These are phyloP conservation scores for Cryphonectria parasitica DNA, from an alignment of 2,329 filamentous ascomycete species.

Conservation along the genomic window DNA sequence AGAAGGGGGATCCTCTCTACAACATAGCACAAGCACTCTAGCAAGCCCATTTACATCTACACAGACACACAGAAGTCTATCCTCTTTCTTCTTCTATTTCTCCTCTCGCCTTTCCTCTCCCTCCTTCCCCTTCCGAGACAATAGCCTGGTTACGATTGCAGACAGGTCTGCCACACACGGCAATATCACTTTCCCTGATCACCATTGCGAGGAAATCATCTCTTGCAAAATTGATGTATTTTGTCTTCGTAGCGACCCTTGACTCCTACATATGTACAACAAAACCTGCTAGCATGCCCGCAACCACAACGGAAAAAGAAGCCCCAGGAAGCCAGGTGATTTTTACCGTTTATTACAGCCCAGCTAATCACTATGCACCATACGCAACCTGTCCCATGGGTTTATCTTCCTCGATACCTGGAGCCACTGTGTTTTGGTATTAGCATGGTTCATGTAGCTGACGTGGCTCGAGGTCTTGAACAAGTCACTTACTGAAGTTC, in stretches of 20 bases:
- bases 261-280: slow-evolving; percentile 36
- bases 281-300: slow-evolving; percentile 30
- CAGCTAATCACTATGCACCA: slow-evolving; percentile 48
- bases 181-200: neutral
- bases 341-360: slow-evolving; percentile 31
- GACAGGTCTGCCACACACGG: neutral
- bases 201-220: neutral
- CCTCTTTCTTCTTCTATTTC: neutral
- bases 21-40: too few species aligned
- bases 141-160: neutral
- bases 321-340: slow-evolving; percentile 37
- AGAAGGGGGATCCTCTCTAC: too few species aligned
- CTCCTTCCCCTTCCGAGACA: neutral
- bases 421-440: slow-evolving; percentile 54
- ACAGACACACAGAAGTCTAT: too few species aligned
- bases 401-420: slow-evolving; percentile 67
- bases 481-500: slow-evolving; percentile 58
- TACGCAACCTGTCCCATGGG: slow-evolving; percentile 66
- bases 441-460: neutral
- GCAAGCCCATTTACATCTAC: too few species aligned
- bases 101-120: too few species aligned
- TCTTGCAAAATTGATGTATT: slow-evolving; percentile 25
- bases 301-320: slow-evolving; percentile 39
- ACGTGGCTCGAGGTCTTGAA: neutral
- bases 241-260: slow-evolving; percentile 28